Base-by-base conservation (phyloP, 345 rosid genomes). In the Brassica carinata region DNA sequence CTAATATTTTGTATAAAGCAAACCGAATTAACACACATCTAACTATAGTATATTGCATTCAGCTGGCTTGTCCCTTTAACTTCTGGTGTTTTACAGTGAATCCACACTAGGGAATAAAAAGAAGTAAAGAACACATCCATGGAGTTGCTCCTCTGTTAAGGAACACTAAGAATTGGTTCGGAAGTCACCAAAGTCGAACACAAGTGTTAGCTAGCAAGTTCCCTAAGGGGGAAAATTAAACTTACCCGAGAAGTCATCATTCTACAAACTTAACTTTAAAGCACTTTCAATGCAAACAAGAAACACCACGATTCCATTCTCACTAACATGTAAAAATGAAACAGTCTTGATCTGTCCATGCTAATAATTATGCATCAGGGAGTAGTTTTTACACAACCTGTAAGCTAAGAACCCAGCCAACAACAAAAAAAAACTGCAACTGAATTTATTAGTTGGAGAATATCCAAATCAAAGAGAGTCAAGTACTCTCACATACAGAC, bases 61-160 rank as follows among this genome's bases (percentile, higher is more conserved):
- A 71, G 95, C 69, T 91, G 77, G 86, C 80, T 76, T 83, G 93
- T 91, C 97, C 73, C 83, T 88, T 83, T 69, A 23, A 61, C 36
- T 84, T 77, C 63, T 77, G 62, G 89, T 79, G 93, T 85, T 75
- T 61, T 67, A 69, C 77, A 43, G 67, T 74, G 48, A 69, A 67
- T 51, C 57, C 65, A 75, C 75, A 75, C 31, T 55, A 66, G n/a
- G 53, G 38, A 74, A 59, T 33, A 34, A 15, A 17, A 13, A 14
- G 11, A 14, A 45, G 92, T 90, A 63, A 65, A 57, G 15, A 19
- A 93, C 71, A 69, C 51, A 63, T 34, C 64, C 34, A 43, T 43
- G 65, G 36, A 63, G 70, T 91, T 88, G 90, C 92, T 87, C 71
- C 83, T 80, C 29, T 61, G 80, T 80, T 68, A 93, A 90, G 94